Conservation (phyloP, 441 rosid species). For the Jatropha podagrica region DNA sequence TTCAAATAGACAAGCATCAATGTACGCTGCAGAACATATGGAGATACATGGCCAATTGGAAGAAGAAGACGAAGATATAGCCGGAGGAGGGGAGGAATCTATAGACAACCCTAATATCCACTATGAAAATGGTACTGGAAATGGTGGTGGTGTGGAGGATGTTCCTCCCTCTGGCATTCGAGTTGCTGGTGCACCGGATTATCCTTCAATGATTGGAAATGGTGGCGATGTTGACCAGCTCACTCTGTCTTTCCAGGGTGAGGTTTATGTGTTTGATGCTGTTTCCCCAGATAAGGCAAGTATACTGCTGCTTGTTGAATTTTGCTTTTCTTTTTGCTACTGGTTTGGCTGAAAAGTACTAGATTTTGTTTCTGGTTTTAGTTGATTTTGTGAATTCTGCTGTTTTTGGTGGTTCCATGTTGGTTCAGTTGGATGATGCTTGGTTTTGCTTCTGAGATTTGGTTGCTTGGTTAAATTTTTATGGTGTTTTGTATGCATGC, state of each 20-base stretch:
- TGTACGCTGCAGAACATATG: slow-evolving; percentile 31
- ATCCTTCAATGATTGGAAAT: slow-evolving; percentile 25
- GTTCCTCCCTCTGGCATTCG: slow-evolving; percentile 27
- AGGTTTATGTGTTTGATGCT: slow-evolving; percentile 80
- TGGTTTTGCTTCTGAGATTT: not conserved
- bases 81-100: slow-evolving; percentile 35
- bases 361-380: slow-evolving; percentile 8
- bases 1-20: slow-evolving; percentile 24
- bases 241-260: slow-evolving; percentile 84
- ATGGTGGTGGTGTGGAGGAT: slow-evolving; percentile 28
- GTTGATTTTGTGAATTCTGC: slow-evolving; percentile 11
- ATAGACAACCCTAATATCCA: slow-evolving; percentile 33
- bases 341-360: not conserved
- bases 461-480: not conserved
- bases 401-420: not conserved
- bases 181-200: slow-evolving; percentile 27
- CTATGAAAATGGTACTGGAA: slow-evolving; percentile 30
- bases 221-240: slow-evolving; percentile 58
- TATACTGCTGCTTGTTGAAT: not conserved
- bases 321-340: not conserved
- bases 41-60: slow-evolving; percentile 23
- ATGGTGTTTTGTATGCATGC: not conserved
- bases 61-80: slow-evolving; percentile 33
- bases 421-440: not conserved
- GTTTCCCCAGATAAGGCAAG: slow-evolving; percentile 81